A percentile compares a stretch with the other conserved stretches of the same genome.
phyloP scores from a whole-genome alignment of 2,329 filamentous ascomycete genomes.

The Paramyrothecium sp. region DNA sequence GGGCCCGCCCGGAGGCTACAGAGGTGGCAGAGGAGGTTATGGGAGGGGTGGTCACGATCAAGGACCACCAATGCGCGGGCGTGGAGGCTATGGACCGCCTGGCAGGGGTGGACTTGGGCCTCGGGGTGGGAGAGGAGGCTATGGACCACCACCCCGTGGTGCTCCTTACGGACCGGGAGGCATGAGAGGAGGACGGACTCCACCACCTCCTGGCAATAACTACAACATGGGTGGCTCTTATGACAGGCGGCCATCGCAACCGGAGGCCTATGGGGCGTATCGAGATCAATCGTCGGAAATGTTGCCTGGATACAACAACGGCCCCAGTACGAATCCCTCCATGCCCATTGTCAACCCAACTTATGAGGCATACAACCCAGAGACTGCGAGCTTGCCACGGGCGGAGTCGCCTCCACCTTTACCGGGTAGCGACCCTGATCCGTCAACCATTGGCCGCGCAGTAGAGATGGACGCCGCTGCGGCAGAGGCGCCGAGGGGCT shows the following conservation, averaged over 20 bases:
- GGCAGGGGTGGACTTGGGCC: slow-evolving; percentile 43
- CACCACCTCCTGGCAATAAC: slow-evolving; percentile 42
- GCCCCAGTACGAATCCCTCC: slow-evolving; percentile 29
- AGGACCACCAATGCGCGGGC: slow-evolving; percentile 36
- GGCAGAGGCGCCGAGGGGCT: slow-evolving; percentile 37
- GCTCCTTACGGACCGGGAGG: slow-evolving; percentile 17
- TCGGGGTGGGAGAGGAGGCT: slow-evolving; percentile 31
- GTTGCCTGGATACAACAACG: slow-evolving; percentile 22
- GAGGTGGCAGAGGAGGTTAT: slow-evolving; percentile 44
- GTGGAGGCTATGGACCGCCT: slow-evolving; percentile 42
- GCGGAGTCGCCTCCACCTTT: slow-evolving; percentile 66
- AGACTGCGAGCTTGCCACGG: slow-evolving; percentile 47
- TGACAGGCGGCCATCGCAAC: slow-evolving; percentile 35
- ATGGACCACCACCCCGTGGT: slow-evolving; percentile 28
- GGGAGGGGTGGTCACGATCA: slow-evolving; percentile 51
- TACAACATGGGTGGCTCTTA: slow-evolving; percentile 27
- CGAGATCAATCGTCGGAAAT: slow-evolving; percentile 35
- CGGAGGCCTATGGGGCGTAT: slow-evolving; percentile 36
- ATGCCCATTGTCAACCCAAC: slow-evolving; percentile 32
- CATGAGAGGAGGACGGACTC: slow-evolving; percentile 29
- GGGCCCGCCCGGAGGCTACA: slow-evolving; percentile 37
- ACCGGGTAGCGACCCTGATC: slow-evolving; percentile 37
- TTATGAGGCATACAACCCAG: slow-evolving; percentile 44
- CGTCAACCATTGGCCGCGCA: slow-evolving; percentile 56
- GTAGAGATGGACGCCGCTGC: slow-evolving; percentile 77